A percentile compares a stretch with the other conserved stretches of the same genome.
phyloP scores from a whole-genome alignment of 2,329 filamentous ascomycete genomes.

The Madurella mycetomatis region DNA sequence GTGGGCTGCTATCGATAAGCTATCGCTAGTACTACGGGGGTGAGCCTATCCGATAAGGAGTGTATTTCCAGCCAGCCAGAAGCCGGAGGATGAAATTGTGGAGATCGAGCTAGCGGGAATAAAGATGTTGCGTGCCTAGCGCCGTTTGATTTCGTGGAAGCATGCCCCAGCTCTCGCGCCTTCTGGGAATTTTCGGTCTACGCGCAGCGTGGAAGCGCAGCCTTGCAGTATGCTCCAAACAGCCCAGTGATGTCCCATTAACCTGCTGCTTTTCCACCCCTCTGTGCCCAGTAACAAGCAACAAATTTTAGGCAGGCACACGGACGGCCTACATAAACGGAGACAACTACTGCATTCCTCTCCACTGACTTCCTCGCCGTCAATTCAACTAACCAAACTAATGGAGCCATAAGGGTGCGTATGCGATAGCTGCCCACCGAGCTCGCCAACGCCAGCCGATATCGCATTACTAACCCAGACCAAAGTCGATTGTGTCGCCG shows the following conservation, averaged over 20 bases:
- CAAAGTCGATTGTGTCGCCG: neutral
- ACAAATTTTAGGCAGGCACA: neutral
- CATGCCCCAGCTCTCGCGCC: constrained; percentile 30
- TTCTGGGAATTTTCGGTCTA: constrained; percentile 24
- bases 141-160: constrained; percentile 34
- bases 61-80: neutral
- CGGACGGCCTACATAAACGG: neutral
- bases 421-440: neutral
- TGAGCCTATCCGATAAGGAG: neutral
- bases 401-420: neutral
- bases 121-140: constrained; percentile 30
- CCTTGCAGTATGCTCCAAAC: constrained; percentile 3
- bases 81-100: neutral
- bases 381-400: neutral
- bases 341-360: neutral
- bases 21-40: neutral
- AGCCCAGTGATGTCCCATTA: neutral
- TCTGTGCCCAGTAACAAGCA: neutral
- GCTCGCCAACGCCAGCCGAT: neutral
- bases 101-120: constrained; percentile 15
- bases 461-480: neutral
- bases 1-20: neutral
- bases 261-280: neutral
- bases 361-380: neutral
- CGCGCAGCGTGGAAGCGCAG: constrained; percentile 19